Evolutionary conservation across 306 rosid species (phyloP).

Genomic region (Castanospermum australe): DNA sequence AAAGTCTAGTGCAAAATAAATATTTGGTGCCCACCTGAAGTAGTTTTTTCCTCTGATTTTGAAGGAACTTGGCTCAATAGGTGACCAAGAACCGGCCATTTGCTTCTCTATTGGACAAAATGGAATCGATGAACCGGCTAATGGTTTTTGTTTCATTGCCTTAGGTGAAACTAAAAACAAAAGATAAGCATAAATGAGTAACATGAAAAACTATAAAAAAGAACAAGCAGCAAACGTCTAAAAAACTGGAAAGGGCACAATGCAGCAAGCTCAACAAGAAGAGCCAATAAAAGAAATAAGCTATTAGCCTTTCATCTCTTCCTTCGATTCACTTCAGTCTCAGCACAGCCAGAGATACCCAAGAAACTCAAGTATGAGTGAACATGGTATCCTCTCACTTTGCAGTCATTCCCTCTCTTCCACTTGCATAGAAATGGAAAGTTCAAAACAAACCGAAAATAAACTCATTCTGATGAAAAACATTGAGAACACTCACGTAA

Average conservation of each 20-base stretch:
- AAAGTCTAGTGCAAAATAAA: background rate
- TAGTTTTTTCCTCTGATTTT: conserved; percentile 86
- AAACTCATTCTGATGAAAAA: background rate
- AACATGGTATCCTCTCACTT: conserved; percentile 9
- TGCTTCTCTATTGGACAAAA: conserved; percentile 69
- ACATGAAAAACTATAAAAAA: background rate
- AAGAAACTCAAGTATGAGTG: background rate
- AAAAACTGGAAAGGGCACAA: background rate
- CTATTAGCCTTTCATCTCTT: background rate
- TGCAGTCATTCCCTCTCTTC: conserved; percentile 9
- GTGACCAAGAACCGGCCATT: conserved; percentile 80
- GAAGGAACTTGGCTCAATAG: conserved; percentile 77
- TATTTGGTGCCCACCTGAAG: conserved; percentile 51
- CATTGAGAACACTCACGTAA: conserved; percentile 54
- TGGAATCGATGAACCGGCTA: conserved; percentile 74
- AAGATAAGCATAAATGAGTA: conserved; percentile 30
- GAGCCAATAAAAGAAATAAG: background rate
- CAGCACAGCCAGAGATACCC: background rate
- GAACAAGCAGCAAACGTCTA: conserved; percentile 14
- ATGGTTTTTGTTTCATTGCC: conserved; percentile 56
- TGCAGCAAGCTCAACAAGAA: background rate
- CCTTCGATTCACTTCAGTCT: background rate
- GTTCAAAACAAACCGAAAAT: background rate
- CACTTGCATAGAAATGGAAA: background rate
- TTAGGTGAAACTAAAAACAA: conserved; percentile 72